These are phyloP conservation scores for Neurospora sublineolata DNA, from an alignment of 495 filamentous ascomycete species.

Conservation along the genomic window DNA sequence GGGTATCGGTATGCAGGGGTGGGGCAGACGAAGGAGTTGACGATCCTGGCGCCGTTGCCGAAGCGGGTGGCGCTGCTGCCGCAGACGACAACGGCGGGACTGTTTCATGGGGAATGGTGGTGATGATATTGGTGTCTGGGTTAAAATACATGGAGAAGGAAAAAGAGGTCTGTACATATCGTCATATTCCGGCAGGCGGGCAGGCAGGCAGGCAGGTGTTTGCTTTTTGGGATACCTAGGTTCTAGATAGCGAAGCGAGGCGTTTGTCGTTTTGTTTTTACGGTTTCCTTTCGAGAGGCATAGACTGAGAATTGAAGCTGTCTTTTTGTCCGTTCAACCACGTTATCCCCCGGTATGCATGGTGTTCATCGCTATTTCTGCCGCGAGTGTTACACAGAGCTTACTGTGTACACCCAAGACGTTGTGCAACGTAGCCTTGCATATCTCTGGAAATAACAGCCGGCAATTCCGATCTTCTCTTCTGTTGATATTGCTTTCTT, in stretches of 20 bases:
- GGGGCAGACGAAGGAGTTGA: not conserved
- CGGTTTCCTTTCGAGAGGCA: not conserved
- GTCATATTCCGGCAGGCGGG: not conserved
- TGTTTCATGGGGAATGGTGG: not conserved
- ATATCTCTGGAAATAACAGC: not conserved
- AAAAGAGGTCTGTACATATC: not conserved
- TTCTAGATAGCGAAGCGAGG: not conserved
- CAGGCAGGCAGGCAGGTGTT: not conserved
- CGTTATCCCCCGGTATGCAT: not conserved
- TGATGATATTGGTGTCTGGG: not conserved
- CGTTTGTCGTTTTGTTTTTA: not conserved
- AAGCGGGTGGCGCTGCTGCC: not conserved
- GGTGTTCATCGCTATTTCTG: not conserved
- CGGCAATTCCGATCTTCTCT: not conserved
- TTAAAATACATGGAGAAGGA: not conserved
- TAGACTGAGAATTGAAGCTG: not conserved
- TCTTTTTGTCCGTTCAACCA: not conserved
- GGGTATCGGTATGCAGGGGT: not conserved
- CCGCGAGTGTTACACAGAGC: not conserved
- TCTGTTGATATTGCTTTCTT: not conserved
- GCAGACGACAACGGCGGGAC: not conserved
- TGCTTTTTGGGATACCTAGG: not conserved
- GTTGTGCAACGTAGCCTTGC: not conserved
- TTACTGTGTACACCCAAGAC: not conserved
- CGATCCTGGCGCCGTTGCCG: conserved; percentile 1